Evolutionary conservation across 1,139 yeast species (phyloP), one percentile per base, ranked within the genome.

Genomic region (Pichia sp.): DNA sequence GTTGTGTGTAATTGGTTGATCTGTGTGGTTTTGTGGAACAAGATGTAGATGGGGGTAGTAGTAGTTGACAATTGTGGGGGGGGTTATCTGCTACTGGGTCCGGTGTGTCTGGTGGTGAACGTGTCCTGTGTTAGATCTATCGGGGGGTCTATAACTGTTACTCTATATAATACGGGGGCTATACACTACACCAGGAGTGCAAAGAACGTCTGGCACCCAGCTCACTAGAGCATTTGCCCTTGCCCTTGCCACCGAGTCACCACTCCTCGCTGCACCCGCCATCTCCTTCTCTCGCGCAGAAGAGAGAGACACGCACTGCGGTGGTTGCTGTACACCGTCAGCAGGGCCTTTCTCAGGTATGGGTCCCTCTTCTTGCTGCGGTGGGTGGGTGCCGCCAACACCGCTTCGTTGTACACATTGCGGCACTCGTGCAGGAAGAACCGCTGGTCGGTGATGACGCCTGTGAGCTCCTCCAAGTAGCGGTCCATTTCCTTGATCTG

Each of bases 201-300:
- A n/a, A n/a, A n/a, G n/a, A n/a, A n/a, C n/a, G n/a, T n/a, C n/a
- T n/a, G n/a, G n/a, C n/a, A n/a, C n/a, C n/a, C n/a, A n/a, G n/a
- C n/a, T n/a, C n/a, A n/a, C n/a, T 28, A 10, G 14, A 12, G 27
- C 12, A 14, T 11, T 22, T 20, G 38, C 28, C 28, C 28, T 20
- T 35, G n/a, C n/a, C 17, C 7, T 17, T 17, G 40, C 20, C 40
- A 17, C 30, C 6, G 22, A 19, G 24, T 28, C 21, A 38, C 24
- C 24, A 27, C 34, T 17, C 21, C n/a, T 22, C 42, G 36, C 42
- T 40, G 42, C 21, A 20, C 36, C 27, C 42, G 42, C 42, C 36
- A 31, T 30, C 31, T 33, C 32, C 42, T 17, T n/a, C 42, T 21
- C 15, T 38, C 40, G 32, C 40, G 42, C 42, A 40, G 18, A 15